phyloP scores from a whole-genome alignment of 73 alveolate species.

The Tetrahymena elliotti region DNA sequence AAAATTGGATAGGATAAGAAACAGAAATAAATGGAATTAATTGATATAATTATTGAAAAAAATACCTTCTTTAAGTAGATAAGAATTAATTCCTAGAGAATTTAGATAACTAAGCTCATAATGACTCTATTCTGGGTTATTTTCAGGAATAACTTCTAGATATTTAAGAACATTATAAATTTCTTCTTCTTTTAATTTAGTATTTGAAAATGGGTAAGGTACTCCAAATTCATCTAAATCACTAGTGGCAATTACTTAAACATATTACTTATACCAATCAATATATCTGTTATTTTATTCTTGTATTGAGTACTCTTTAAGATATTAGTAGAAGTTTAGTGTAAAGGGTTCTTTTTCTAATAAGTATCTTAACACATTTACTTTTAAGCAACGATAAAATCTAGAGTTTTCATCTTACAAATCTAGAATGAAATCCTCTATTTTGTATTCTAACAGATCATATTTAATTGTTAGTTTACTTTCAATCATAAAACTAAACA shows the following conservation, averaged over 20 bases:
- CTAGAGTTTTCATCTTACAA: neutral
- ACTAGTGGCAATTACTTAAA: neutral
- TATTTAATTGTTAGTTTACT: too few species aligned
- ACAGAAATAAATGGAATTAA: too few species aligned
- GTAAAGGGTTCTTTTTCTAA: neutral
- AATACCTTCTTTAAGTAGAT: neutral
- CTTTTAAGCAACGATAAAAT: neutral
- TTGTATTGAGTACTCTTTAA: neutral
- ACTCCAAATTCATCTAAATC: neutral
- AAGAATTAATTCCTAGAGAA: neutral
- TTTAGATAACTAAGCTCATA: too few species aligned
- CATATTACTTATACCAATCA: neutral
- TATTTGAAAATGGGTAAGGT: neutral
- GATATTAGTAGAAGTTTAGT: neutral
- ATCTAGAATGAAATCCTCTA: neutral
- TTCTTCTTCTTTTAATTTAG: neutral
- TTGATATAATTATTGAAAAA: too few species aligned
- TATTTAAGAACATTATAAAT: neutral
- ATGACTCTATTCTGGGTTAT: neutral
- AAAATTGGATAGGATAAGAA: too few species aligned
- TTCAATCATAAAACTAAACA: neutral
- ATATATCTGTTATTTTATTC: too few species aligned
- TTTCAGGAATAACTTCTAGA: neutral
- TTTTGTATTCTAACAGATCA: neutral
- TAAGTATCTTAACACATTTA: neutral